A percentile compares a stretch with the other conserved stretches of the same genome.
These are phyloP conservation scores for Trichoderma atrobrunneum DNA, from an alignment of 2,329 filamentous ascomycete species.

Conservation along the genomic window DNA sequence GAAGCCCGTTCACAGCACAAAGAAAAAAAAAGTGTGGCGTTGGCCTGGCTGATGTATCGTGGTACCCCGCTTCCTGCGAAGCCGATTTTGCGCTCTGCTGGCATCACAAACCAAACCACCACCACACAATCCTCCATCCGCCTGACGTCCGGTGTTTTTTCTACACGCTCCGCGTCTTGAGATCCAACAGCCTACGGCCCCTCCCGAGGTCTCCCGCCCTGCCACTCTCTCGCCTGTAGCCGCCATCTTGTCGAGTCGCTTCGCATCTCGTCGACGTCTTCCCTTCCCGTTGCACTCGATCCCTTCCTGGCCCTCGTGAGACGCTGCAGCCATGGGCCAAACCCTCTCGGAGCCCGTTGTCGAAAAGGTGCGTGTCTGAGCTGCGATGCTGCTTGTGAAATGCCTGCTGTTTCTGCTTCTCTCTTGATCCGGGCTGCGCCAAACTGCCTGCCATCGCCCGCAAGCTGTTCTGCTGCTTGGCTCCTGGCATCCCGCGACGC, in stretches of 20 bases:
- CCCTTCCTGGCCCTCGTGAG: slow-evolving; percentile 20
- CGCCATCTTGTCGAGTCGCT: background rate
- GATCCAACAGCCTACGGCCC: slow-evolving; percentile 9
- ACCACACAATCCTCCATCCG: slow-evolving; percentile 11
- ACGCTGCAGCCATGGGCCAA: slow-evolving; percentile 75
- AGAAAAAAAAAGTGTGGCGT: slow-evolving; percentile 17
- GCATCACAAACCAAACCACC: slow-evolving; percentile 19
- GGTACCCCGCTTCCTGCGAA: slow-evolving; percentile 21
- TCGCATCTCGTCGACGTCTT: background rate
- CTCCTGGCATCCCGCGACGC: background rate
- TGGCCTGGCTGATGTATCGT: slow-evolving; percentile 14
- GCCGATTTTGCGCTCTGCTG: slow-evolving; percentile 21
- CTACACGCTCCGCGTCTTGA: background rate
- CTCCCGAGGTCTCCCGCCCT: background rate
- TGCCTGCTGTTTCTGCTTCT: background rate
- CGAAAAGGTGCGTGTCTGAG: slow-evolving; percentile 77
- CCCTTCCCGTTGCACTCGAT: slow-evolving; percentile 7
- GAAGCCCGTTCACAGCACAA: background rate
- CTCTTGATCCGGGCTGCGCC: background rate
- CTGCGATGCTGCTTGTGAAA: slow-evolving; percentile 18
- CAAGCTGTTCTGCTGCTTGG: background rate
- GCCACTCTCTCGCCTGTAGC: background rate
- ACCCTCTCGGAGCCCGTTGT: slow-evolving; percentile 98
- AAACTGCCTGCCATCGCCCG: slow-evolving; percentile 6
- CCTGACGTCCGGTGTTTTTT: background rate